Evolutionary conservation across 2,329 filamentous ascomycete species (phyloP).

Genomic region (Tolypocladium ovalisporum): DNA sequence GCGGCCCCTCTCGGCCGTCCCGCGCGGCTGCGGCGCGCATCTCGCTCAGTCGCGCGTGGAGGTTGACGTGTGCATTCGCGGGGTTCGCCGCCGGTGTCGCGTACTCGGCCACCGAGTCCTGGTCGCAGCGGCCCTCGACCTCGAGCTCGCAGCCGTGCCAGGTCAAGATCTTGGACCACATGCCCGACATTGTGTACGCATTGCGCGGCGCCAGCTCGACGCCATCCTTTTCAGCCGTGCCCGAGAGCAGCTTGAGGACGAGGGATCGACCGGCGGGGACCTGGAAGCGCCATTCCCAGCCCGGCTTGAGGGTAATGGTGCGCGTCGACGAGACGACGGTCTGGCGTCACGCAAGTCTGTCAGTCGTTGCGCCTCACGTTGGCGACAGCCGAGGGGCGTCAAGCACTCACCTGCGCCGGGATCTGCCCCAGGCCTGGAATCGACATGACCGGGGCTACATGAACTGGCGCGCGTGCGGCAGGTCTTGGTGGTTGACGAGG

Average conservation of each 20-base stretch:
- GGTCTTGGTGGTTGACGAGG: not conserved
- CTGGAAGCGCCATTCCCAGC: constrained; percentile 72
- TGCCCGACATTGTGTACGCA: constrained; percentile 69
- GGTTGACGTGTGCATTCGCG: constrained; percentile 69
- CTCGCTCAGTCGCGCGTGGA: constrained; percentile 76
- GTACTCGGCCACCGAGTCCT: constrained; percentile 49
- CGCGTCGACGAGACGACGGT: constrained; percentile 29
- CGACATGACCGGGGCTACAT: constrained; percentile 45
- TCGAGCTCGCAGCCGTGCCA: constrained; percentile 87
- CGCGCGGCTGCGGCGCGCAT: constrained; percentile 52
- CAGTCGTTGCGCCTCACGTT: not conserved
- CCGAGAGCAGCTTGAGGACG: constrained; percentile 55
- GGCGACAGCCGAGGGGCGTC: not conserved
- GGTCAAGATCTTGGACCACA: constrained; percentile 81
- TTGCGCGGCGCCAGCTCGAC: constrained; percentile 79
- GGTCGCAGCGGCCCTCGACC: constrained; percentile 50
- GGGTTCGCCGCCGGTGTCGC: constrained; percentile 66
- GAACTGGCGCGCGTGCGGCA: constrained; percentile 5
- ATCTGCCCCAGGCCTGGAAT: constrained; percentile 65
- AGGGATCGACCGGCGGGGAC: constrained; percentile 40
- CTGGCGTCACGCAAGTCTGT: constrained; percentile 9
- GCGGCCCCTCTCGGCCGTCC: constrained; percentile 48
- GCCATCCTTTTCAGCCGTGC: constrained; percentile 88
- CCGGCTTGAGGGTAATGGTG: constrained; percentile 44
- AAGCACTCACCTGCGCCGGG: constrained; percentile 40